Evolutionary conservation across 1,284 basidiomycete genomes (phyloP), one percentile per base, ranked within the genome.

Genomic region (Malassezia globosa): DNA sequence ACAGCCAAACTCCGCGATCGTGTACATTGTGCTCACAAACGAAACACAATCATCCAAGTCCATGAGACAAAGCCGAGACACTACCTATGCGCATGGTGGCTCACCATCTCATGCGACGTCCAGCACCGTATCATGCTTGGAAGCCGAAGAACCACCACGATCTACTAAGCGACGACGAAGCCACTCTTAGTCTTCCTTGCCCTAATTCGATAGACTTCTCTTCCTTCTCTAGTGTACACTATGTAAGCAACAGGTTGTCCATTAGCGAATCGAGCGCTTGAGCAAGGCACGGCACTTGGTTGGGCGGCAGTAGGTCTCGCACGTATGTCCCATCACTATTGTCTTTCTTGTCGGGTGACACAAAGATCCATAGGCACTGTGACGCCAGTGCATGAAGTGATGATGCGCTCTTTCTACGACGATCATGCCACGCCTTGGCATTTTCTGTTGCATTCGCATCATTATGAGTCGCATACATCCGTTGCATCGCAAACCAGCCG

Each of bases 401-500:
- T 22, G 18, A 10, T 1, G 27, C 19, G 14, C 33, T 16, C 1
- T 26, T 8, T 10, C 5, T 10, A 8, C 19, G 13, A 7, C 22
- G 23, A 18, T 8, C 16, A 14, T 19, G 10, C 7, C 8, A 7
- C 7, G 37, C 25, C n/a, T n/a, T 3, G 16, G 22, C 6, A 13
- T 26, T 14, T 7, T 13, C 14, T 21, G 19, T n/a, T 8, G 13
- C 21, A 8, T 43, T 27, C 7, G 25, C 14, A 16, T 19, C 39
- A 21, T 29, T 27, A 11, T 5, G n/a, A 6, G 31, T 16, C n/a
- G 23, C n/a, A 41, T 41, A 26, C 34, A 21, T 24, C 13, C 50
- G 50, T 33, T 47, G 45, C 16, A 52, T 39, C 14, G n/a, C 33
- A 24, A 52, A 19, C 44, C 45, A 52, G 3, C 27, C 39, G 21